phyloP scores from a whole-genome alignment of 148 eudicot species.

The Rhododendron williamsianum region DNA sequence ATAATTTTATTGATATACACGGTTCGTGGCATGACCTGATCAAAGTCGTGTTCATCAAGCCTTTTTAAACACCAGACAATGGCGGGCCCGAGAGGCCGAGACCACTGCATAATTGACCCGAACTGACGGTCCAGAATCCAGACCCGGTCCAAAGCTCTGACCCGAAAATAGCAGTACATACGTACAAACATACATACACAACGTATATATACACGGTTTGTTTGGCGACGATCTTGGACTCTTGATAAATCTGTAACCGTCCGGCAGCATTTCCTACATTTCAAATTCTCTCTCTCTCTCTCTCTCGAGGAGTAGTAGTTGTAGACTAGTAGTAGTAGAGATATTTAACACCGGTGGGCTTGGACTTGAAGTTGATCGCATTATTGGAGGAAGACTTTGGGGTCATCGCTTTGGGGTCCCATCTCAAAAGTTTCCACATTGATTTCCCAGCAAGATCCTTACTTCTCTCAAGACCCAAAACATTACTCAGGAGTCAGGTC shows the following conservation, averaged over 20 bases:
- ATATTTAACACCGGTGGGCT: not conserved
- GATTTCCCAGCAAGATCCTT: not conserved
- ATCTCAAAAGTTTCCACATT: not conserved
- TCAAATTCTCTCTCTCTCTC: not conserved
- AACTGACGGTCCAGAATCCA: too few species aligned
- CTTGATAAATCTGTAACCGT: not conserved
- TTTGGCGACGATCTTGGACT: not conserved
- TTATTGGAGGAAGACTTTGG: not conserved
- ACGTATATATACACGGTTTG: not conserved
- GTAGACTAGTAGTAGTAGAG: not conserved
- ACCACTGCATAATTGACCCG: too few species aligned
- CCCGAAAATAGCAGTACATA: too few species aligned
- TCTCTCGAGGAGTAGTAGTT: too few species aligned
- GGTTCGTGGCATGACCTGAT: too few species aligned
- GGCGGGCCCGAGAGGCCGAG: too few species aligned
- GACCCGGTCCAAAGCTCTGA: too few species aligned
- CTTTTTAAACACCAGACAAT: too few species aligned
- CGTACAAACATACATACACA: too few species aligned
- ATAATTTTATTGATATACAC: too few species aligned
- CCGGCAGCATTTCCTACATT: not conserved
- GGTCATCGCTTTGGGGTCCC: not conserved
- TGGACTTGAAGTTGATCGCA: not conserved
- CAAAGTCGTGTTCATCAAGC: too few species aligned
- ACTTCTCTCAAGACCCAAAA: not conserved
- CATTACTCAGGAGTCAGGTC: not conserved